Conservation (phyloP, 108 stramenopile species). For the Seminavis robusta region DNA sequence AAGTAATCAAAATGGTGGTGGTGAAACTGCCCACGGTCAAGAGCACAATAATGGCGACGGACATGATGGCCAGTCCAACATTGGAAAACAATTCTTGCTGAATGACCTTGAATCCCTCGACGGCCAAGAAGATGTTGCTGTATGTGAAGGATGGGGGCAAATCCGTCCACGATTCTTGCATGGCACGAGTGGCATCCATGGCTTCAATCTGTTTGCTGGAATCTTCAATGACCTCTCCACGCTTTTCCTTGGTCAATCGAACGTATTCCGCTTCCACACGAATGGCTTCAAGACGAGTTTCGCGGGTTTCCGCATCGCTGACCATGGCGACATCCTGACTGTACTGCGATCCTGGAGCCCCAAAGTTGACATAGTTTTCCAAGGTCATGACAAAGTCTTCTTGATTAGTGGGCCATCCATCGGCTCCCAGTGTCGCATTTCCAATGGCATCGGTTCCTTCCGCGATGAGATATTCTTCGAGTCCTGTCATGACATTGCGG, state of each 20-base stretch:
- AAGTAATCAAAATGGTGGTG: constrained; percentile 61
- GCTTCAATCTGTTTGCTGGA: constrained; percentile 58
- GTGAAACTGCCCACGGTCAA: constrained; percentile 54
- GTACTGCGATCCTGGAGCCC: constrained; percentile 40
- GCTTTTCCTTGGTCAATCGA: constrained; percentile 32
- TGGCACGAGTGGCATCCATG: constrained; percentile 57
- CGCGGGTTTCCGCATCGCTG: constrained; percentile 3
- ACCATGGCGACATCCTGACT: constrained; percentile 40
- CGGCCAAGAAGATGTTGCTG: constrained; percentile 35
- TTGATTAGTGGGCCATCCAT: constrained; percentile 50
- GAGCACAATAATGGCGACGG: constrained; percentile 57
- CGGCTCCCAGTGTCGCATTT: constrained; percentile 33
- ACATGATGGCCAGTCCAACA: constrained; percentile 50
- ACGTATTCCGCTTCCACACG: constrained; percentile 44
- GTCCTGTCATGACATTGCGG: constrained; percentile 52
- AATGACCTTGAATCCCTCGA: constrained; percentile 68
- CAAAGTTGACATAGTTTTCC: constrained; percentile 15
- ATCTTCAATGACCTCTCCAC: constrained; percentile 51
- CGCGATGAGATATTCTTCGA: constrained; percentile 24
- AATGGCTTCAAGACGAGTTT: constrained; percentile 23
- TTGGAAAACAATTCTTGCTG: constrained; percentile 44
- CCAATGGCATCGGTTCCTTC: constrained; percentile 23
- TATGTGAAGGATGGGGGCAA: constrained; percentile 39
- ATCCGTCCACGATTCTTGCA: constrained; percentile 54
- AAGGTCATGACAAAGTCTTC: constrained; percentile 41